These are phyloP conservation scores for Yamadazyma diddensiae DNA, from an alignment of 1,139 yeast genomes.

Conservation along the genomic window DNA sequence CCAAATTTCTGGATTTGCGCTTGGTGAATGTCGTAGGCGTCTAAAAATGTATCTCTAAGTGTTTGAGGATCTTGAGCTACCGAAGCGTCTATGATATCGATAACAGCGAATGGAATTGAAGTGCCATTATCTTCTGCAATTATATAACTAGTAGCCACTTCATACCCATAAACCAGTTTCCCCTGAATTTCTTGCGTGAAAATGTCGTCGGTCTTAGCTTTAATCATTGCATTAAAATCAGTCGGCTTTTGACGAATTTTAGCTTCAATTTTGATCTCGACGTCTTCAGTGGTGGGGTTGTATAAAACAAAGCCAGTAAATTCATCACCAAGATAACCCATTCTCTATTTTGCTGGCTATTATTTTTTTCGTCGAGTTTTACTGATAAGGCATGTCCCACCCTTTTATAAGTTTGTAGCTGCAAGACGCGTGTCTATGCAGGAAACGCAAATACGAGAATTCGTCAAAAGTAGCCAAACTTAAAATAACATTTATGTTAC, in stretches of 20 bases:
- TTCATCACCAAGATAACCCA: constrained; percentile 1
- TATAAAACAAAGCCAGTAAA: constrained; percentile 1
- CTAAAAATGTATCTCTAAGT: neutral
- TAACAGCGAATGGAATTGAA: neutral
- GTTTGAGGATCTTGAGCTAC: neutral
- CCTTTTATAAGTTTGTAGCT: no score
- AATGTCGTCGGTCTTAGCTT: neutral
- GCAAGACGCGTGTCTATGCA: no score
- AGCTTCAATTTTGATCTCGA: neutral
- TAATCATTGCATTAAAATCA: constrained; percentile 1
- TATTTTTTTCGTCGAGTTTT: no score
- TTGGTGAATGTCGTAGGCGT: constrained; percentile 1
- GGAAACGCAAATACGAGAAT: no score
- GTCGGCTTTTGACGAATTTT: neutral
- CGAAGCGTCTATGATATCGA: constrained; percentile 1
- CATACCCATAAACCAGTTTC: constrained; percentile 2
- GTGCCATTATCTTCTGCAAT: neutral
- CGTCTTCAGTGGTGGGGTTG: neutral
- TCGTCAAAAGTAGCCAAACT: no score
- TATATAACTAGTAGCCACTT: neutral
- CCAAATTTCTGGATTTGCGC: neutral
- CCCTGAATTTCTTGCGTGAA: neutral
- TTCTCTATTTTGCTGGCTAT: neutral
- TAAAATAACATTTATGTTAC: no score
- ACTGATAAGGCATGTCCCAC: no score